Evolutionary conservation across 2,329 filamentous ascomycete species (phyloP).

Genomic region (Fusarium pilosicola): DNA sequence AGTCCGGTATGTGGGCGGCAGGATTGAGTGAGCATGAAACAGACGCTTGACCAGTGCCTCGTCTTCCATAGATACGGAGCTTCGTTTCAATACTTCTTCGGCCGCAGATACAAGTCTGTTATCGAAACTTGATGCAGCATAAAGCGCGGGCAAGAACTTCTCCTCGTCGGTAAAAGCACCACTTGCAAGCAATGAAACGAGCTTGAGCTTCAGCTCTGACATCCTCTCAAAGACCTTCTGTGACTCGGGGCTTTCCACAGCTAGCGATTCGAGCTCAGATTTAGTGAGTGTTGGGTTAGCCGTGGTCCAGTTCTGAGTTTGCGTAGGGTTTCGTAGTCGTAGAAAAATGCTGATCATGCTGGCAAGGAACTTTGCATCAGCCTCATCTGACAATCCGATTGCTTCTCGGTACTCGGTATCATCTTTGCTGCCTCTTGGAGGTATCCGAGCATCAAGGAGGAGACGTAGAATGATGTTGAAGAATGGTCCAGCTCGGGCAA

Average conservation of each 20-base stretch:
- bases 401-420: slow-evolving; percentile 73
- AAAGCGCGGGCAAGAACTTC: slow-evolving; percentile 84
- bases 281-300: slow-evolving; percentile 49
- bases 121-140: slow-evolving; percentile 84
- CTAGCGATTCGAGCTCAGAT: slow-evolving; percentile 46
- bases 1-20: slow-evolving; percentile 78
- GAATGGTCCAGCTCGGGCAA: slow-evolving; percentile 62
- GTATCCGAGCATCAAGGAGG: slow-evolving; percentile 76
- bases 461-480: slow-evolving; percentile 87
- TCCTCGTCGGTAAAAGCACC: slow-evolving; percentile 87
- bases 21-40: slow-evolving; percentile 78
- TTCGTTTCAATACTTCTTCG: slow-evolving; percentile 88
- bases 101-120: slow-evolving; percentile 84
- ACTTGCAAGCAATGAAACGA: slow-evolving; percentile 79
- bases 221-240: slow-evolving; percentile 63
- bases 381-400: slow-evolving; percentile 71
- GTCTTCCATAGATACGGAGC: slow-evolving; percentile 78
- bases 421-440: slow-evolving; percentile 80
- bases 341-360: slow-evolving; percentile 81
- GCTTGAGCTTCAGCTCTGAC: slow-evolving; percentile 64
- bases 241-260: slow-evolving; percentile 61
- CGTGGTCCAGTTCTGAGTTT: slow-evolving; percentile 44
- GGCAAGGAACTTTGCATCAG: slow-evolving; percentile 79
- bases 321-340: slow-evolving; percentile 49
- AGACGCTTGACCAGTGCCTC: slow-evolving; percentile 69